These are phyloP conservation scores for Sanguinoderma infundibulare DNA, from an alignment of 1,284 basidiomycete species.

Conservation along the genomic window DNA sequence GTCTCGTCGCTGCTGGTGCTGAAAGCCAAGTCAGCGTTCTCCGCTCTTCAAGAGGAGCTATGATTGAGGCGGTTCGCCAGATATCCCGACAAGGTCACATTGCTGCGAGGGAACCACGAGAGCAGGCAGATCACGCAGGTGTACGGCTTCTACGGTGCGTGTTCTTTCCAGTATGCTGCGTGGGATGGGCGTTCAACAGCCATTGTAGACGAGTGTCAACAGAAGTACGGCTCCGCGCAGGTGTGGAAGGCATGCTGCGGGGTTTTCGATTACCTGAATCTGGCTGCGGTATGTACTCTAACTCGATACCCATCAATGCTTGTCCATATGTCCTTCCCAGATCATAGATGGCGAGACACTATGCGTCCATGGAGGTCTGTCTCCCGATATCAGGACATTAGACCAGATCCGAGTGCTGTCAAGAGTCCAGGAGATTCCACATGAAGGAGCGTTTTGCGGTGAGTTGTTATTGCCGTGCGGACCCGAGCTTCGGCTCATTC, in stretches of 20 bases:
- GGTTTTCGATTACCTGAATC: conserved; percentile 93
- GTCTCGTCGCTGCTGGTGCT: conserved; percentile 88
- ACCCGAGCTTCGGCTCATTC: not conserved
- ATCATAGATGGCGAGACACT: conserved; percentile 92
- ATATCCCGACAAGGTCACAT: conserved; percentile 91
- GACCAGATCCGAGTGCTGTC: conserved; percentile 93
- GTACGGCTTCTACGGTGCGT: conserved; percentile 94
- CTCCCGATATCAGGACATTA: conserved; percentile 89
- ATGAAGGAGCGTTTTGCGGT: conserved; percentile 98
- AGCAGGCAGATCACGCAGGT: conserved; percentile 97
- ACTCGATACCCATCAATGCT: not conserved
- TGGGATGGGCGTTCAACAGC: not conserved
- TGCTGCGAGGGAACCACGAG: conserved; percentile 95
- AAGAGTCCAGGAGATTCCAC: conserved; percentile 93
- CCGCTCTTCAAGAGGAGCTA: not conserved
- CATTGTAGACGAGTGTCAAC: conserved; percentile 87
- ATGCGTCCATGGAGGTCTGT: conserved; percentile 93
- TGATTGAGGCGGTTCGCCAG: conserved; percentile 42
- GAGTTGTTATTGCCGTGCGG: conserved; percentile 29
- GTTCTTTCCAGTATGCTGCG: not conserved
- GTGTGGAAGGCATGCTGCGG: conserved; percentile 97
- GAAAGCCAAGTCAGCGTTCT: conserved; percentile 77
- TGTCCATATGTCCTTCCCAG: conserved; percentile 43
- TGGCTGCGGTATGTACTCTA: conserved; percentile 79
- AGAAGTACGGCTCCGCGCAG: conserved; percentile 92